Evolutionary conservation across 352 stramenopile species (phyloP).

Genomic region (Phytophthora pisi): DNA sequence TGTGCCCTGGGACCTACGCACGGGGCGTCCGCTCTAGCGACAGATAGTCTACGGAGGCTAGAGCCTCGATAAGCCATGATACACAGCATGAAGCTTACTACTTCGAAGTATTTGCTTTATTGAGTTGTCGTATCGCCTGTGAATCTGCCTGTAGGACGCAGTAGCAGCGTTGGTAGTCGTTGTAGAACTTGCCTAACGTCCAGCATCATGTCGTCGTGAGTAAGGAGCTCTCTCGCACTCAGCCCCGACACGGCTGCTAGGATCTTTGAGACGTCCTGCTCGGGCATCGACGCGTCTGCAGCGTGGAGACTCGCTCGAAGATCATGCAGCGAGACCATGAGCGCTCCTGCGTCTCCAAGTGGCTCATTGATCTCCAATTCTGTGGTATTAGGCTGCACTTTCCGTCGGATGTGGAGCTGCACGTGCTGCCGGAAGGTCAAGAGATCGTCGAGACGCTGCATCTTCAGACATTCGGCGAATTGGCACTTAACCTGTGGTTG

Average conservation of each 20-base stretch:
- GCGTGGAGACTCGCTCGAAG: constrained; percentile 51
- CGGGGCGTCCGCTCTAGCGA: constrained; percentile 42
- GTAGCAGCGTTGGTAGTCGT: constrained; percentile 49
- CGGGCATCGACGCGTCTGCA: constrained; percentile 57
- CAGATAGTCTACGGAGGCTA: background rate
- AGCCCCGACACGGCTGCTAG: constrained; percentile 42
- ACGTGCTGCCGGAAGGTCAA: constrained; percentile 53
- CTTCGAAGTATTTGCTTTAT: constrained; percentile 2
- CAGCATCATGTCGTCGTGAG: constrained; percentile 63
- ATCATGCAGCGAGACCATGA: constrained; percentile 56
- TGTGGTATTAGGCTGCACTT: constrained; percentile 10
- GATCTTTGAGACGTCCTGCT: constrained; percentile 55
- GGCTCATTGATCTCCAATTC: background rate
- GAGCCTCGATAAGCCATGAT: constrained; percentile 1
- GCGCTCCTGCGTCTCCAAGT: constrained; percentile 4
- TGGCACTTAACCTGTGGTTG: constrained; percentile 11
- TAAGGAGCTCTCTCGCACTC: constrained; percentile 57
- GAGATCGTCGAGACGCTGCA: constrained; percentile 70
- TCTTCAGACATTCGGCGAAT: constrained; percentile 51
- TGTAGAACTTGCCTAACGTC: constrained; percentile 47
- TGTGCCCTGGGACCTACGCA: constrained; percentile 50
- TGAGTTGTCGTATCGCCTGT: background rate
- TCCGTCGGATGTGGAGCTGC: constrained; percentile 38
- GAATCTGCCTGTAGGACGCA: constrained; percentile 51
- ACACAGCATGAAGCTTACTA: constrained; percentile 1